Evolutionary conservation across 1,284 basidiomycete genomes (phyloP), one percentile per base, ranked within the genome.

Genomic region (Porogramme epimiltina): DNA sequence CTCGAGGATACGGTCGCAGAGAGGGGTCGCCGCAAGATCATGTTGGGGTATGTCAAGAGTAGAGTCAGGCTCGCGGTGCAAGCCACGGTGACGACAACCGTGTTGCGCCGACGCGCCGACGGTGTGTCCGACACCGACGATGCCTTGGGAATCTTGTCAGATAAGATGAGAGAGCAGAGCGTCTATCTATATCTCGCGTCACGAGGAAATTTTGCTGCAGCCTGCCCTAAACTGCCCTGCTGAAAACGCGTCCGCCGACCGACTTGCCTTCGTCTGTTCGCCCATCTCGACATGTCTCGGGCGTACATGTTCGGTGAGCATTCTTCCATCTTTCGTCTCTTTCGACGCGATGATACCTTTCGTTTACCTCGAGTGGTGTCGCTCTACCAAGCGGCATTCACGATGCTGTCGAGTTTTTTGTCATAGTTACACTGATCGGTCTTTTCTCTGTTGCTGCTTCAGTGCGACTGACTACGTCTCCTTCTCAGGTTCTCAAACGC

Each of bases 371-470:
- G 78, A 85, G 82, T 69, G 72, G 69, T 71, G 66, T 60, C 62
- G 64, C 60, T 58, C 66, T 78, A 81, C 80, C 78, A 77, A 73
- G 73, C 70, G 69, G 65, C 68, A 64, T 73, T 62, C 62, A 68
- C 77, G 63, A 76, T 82, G 76, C 71, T 76, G n/a, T 68, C 68
- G 69, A 73, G 60, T 72, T 63, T 77, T 77, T 77, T 87, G 87
- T 90, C 87, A 90, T 90, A 89, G 87, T 90, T 90, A 90, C 87
- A 85, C 87, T 89, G 87, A 89, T 82, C 77, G 76, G 81, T 81
- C 71, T 63, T 60, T 34, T 4, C n/a, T n/a, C 48, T 25, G 25
- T 36, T n/a, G 52, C 39, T 36, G 53, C 10, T 54, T 40, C 45
- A 28, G 20, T 38, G 52, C 37, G 22, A 36, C 50, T 62, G 44